A percentile compares a stretch with the other conserved stretches of the same genome.
Evolutionary conservation across 1,139 yeast genomes (phyloP).

Genomic region (Geotrichum carabidarum): DNA sequence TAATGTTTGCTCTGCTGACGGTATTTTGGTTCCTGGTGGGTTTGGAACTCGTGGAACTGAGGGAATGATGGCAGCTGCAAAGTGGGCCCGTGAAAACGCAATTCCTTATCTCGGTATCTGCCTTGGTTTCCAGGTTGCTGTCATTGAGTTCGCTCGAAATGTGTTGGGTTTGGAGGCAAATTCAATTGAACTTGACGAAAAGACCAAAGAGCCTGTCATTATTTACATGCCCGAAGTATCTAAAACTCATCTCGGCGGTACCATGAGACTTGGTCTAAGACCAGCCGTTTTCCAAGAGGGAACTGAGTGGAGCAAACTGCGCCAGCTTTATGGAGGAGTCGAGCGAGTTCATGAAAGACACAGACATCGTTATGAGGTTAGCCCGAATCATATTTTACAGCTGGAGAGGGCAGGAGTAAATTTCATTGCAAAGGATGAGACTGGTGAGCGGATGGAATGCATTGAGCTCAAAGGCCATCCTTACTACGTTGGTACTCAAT

Average conservation of each 20-base stretch:
- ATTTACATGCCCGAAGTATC: constrained; percentile 98
- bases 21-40: constrained; percentile 97
- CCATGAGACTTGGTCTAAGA: constrained; percentile 96
- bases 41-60: constrained; percentile 96
- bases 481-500: constrained; percentile 91
- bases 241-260: constrained; percentile 94
- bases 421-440: constrained; percentile 91
- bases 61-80: constrained; percentile 96
- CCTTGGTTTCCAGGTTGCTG: constrained; percentile 95
- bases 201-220: constrained; percentile 67
- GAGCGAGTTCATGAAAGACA: constrained; percentile 83
- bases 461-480: constrained; percentile 78
- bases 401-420: constrained; percentile 75
- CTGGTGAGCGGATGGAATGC: constrained; percentile 88
- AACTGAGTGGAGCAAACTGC: constrained; percentile 66
- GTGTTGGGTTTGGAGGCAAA: constrained; percentile 71
- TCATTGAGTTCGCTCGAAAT: constrained; percentile 85
- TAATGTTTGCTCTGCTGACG: constrained; percentile 87
- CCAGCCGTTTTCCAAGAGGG: constrained; percentile 73
- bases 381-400: constrained; percentile 67
- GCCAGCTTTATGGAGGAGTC: constrained; percentile 73
- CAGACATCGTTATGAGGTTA: constrained; percentile 96
- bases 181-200: constrained; percentile 78
- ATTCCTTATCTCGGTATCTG: constrained; percentile 96
- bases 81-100: constrained; percentile 93